These are phyloP conservation scores for Fraxinus velutina DNA, from an alignment of 305 asterid genomes.

Conservation along the genomic window DNA sequence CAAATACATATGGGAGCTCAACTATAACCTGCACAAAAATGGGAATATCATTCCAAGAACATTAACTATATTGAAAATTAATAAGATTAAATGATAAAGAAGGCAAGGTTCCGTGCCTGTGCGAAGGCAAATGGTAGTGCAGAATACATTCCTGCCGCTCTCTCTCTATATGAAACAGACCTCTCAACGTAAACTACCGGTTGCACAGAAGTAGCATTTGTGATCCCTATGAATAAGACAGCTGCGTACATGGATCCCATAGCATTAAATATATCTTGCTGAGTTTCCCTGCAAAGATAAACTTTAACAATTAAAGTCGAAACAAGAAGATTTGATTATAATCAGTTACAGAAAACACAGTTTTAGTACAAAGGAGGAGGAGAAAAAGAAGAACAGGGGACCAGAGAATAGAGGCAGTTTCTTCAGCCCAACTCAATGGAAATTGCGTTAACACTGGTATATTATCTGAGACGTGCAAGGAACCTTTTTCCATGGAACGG, in stretches of 20 bases:
- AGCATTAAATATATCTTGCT: slow-evolving; percentile 73
- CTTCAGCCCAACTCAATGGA: background rate
- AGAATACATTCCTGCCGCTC: slow-evolving; percentile 86
- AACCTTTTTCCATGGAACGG: background rate
- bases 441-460: background rate
- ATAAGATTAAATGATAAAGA: background rate
- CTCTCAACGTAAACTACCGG: slow-evolving; percentile 71
- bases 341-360: background rate
- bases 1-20: slow-evolving; percentile 67
- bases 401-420: background rate
- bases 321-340: background rate
- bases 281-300: slow-evolving; percentile 47
- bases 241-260: slow-evolving; percentile 90
- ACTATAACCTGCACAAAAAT: slow-evolving; percentile 52
- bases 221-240: slow-evolving; percentile 68
- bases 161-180: slow-evolving; percentile 62
- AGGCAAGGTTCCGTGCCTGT: slow-evolving; percentile 42
- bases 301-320: background rate
- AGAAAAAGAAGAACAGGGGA: background rate
- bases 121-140: slow-evolving; percentile 77
- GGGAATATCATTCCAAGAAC: background rate
- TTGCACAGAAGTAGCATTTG: slow-evolving; percentile 70
- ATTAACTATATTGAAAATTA: background rate
- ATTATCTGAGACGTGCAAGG: background rate
- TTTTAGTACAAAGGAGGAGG: background rate